Percentiles rank a stretch among this genome's conserved stretches.
Evolutionary conservation across 495 filamentous ascomycete genomes (phyloP).

Genomic region (Daldinia concentrica): DNA sequence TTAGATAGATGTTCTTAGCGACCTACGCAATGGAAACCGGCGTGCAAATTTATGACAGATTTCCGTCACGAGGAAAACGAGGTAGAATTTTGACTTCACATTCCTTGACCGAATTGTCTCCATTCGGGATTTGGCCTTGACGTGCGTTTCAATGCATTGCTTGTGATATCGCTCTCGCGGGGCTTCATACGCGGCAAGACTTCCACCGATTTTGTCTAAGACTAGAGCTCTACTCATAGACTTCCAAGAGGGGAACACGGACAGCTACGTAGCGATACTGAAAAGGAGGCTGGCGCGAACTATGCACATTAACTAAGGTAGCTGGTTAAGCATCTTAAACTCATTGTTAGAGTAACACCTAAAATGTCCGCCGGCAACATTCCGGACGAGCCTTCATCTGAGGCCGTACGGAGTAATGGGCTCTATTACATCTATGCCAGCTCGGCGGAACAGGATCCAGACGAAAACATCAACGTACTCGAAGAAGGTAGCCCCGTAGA

Average conservation of each 20-base stretch:
- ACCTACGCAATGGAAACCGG: background rate
- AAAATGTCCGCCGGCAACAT: background rate
- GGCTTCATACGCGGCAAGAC: background rate
- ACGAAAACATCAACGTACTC: background rate
- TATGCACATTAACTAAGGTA: background rate
- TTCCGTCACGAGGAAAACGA: background rate
- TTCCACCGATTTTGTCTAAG: background rate
- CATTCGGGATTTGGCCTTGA: background rate
- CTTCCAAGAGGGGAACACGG: background rate
- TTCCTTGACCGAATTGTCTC: background rate
- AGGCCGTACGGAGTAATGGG: background rate
- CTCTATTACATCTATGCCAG: background rate
- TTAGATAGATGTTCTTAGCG: background rate
- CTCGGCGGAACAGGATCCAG: background rate
- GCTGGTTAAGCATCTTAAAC: background rate
- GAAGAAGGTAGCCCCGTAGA: background rate
- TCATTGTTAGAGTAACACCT: background rate
- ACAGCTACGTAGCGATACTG: background rate
- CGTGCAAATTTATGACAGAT: background rate
- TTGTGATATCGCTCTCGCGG: background rate
- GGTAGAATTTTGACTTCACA: background rate
- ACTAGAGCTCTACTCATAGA: background rate
- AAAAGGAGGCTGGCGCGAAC: background rate
- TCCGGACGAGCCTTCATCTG: background rate
- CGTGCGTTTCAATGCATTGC: background rate